Base-by-base conservation (phyloP, 2,329 filamentous ascomycete genomes). In the Paraconiothyrium brasiliense region DNA sequence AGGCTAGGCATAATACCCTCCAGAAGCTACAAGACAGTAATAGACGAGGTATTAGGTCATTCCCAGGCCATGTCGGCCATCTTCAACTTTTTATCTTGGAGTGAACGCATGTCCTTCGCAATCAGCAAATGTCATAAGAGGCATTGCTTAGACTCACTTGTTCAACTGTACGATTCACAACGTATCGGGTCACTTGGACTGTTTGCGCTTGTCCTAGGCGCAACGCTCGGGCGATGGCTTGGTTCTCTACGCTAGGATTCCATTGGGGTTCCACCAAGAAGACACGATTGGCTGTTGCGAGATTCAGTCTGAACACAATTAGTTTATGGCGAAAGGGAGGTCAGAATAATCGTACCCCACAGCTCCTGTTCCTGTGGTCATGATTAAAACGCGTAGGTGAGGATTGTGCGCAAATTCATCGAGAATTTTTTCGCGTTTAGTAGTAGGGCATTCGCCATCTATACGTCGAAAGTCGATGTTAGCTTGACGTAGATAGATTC, bases 181-280 rank as follows among this genome's bases (percentile, higher is more conserved):
- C 72, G 47, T 86, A 86, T 30, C 83, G 78, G 0, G 75, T 81
- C 0, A 86, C 78, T 0, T 70, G 59, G 0, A 87, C 84, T 10
- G 78, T 57, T 5, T 78, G 65, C 1, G 71, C 66, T 60, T 86
- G 85, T 0, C 83, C 82, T 0, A 86, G 71, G 0, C 84, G 79
- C 3, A 84, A 71, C 0, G 82, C 83, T 11, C 84, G 74, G 0
- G 79, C 83, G 13, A 87, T 81, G 0, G 84, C 85, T 58, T 87
- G 85, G 13, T 79, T 80, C 60, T 86, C 85, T 0, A 85, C 80
- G 2, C 79, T 81, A 0, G 84, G 84, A 43, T 86, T 87, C 84
- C 84, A 87, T 30, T 87, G 85, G 0, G 83, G 80, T 54, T 87
- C 85, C 0, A 86, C 71, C 2, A 87, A 80, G 60, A 84, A 84